Percentiles rank a stretch among this genome's conserved stretches.
phyloP scores from a whole-genome alignment of 768 basidiomycete species.

The Naganishia kalamii region DNA sequence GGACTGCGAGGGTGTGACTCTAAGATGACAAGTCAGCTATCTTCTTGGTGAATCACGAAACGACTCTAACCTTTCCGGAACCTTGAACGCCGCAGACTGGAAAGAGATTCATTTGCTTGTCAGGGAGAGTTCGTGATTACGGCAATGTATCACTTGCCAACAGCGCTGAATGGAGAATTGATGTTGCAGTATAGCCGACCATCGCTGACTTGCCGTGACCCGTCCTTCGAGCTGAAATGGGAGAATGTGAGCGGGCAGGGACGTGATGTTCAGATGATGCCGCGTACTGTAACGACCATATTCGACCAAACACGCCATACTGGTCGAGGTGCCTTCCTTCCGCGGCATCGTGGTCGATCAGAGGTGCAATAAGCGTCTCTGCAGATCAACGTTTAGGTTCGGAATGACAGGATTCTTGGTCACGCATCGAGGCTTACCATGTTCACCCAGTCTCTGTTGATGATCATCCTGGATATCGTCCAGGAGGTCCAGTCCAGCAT shows the following conservation, averaged over 20 bases:
- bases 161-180: constrained; percentile 21
- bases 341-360: constrained; percentile 18
- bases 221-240: constrained; percentile 9
- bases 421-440: background rate
- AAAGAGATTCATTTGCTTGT: background rate
- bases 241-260: background rate
- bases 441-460: background rate
- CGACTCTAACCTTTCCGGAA: constrained; percentile 14
- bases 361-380: constrained; percentile 20
- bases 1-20: constrained; percentile 21
- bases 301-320: constrained; percentile 20
- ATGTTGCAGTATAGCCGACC: constrained; percentile 17
- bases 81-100: constrained; percentile 23
- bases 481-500: constrained; percentile 8
- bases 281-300: constrained; percentile 7
- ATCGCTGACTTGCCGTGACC: background rate
- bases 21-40: background rate
- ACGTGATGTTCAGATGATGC: background rate
- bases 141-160: constrained; percentile 8
- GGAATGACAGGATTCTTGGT: background rate
- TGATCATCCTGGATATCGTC: constrained; percentile 8
- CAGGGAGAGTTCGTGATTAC: background rate
- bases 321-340: constrained; percentile 10
- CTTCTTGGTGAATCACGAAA: background rate
- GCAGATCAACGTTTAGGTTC: background rate